Evolutionary conservation across 176 grass and related monocot genomes (phyloP), one percentile per base, ranked within the genome.

Genomic region (Hyparrhenia diplandra): DNA sequence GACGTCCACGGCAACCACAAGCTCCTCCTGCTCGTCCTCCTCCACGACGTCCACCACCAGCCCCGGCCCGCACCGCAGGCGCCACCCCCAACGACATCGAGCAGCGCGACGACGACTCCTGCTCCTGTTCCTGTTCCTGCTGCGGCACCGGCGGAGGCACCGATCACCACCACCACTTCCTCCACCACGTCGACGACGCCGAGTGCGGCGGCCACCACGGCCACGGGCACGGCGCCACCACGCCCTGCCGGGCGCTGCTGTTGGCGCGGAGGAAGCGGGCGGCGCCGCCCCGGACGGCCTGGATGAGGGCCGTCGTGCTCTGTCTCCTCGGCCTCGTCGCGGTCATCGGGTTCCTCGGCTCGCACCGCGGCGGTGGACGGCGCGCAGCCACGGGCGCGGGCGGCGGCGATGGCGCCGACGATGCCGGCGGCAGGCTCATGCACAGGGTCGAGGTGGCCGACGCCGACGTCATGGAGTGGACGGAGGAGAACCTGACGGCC

Each of bases 291-390:
- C 73, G 46, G 49, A 62, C 39, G 49, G 83, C 60, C 60, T 90
- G 88, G 88, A 90, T 86, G 88, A 86, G 88, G 83, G 83, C 0
- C 79, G 23, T 42, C 78, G 79, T 90, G 79, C 73, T 90, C 12
- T 90, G 88, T 79, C 79, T 90, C 47, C 88, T 90, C 79, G 60
- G 74, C 83, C 83, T 90, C 79, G 79, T 83, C 74, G 79, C 79
- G 17, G 49, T 90, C 74, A 35, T 90, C 79, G 79, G 88, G 0
- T 75, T 90, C 79, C 23, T 90, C 13, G 79, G 78, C 68, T 86
- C 88, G 11, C 86, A 88, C 32, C 88, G 83, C 6, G 79, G 83
- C 62, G 82, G 51, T 13, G 34, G n/a, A 0, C 25, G 1, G 0
- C n/a, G 43, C 52, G 10, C 45, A 4, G 82, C 77, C 77, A 65